Evolutionary conservation across 2,329 filamentous ascomycete genomes (phyloP).

Genomic region (Gaeumannomyces sp.): DNA sequence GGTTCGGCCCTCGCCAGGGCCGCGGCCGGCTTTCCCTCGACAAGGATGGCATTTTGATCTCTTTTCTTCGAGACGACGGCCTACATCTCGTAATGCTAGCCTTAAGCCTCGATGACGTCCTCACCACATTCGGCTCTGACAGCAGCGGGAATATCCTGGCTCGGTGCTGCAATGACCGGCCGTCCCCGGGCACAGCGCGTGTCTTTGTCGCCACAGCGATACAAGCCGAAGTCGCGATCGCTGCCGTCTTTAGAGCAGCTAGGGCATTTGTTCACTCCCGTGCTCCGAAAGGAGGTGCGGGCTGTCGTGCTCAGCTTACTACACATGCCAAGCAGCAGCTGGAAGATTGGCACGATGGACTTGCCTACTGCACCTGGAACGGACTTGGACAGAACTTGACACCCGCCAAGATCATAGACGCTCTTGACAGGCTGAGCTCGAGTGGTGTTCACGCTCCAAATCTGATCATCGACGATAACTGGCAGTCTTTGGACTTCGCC

Average conservation of each 20-base stretch:
- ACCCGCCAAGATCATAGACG: slow-evolving; percentile 70
- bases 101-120: slow-evolving; percentile 58
- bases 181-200: background rate
- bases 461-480: slow-evolving; percentile 95
- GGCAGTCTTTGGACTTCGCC: slow-evolving; percentile 66
- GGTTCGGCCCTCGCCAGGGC: slow-evolving; percentile 83
- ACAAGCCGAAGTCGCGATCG: slow-evolving; percentile 1
- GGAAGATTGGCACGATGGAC: slow-evolving; percentile 7
- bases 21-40: slow-evolving; percentile 59
- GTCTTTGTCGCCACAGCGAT: slow-evolving; percentile 1
- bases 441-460: slow-evolving; percentile 73
- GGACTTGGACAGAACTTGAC: slow-evolving; percentile 77
- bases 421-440: slow-evolving; percentile 63
- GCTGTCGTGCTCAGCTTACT: background rate
- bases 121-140: slow-evolving; percentile 1
- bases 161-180: background rate
- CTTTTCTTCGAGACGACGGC: slow-evolving; percentile 68
- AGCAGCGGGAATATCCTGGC: background rate
- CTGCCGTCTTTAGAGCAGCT: background rate
- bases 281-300: background rate
- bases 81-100: slow-evolving; percentile 72
- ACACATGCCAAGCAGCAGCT: background rate
- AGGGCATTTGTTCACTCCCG: background rate
- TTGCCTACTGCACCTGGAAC: slow-evolving; percentile 69
- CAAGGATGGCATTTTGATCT: slow-evolving; percentile 73